Percentiles rank a stretch among this genome's conserved stretches.
These are phyloP conservation scores for Phytophthora chlamydospora DNA, from an alignment of 352 stramenopile species.

Conservation along the genomic window DNA sequence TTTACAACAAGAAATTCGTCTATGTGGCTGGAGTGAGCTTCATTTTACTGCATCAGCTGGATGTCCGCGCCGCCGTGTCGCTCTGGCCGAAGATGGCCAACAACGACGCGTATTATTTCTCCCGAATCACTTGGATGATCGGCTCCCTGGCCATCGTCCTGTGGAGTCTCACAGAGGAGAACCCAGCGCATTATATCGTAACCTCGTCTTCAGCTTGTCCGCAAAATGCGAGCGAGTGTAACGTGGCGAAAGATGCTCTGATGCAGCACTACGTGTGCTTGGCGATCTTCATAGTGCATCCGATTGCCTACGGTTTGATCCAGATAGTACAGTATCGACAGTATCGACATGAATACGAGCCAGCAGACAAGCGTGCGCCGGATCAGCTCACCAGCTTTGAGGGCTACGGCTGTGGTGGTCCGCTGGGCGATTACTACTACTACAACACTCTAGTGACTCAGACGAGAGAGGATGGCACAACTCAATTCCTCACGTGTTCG, in stretches of 20 bases:
- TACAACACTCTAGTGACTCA: slow-evolving; percentile 41
- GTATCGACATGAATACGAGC: slow-evolving; percentile 38
- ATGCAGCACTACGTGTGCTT: slow-evolving; percentile 40
- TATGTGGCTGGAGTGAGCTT: slow-evolving; percentile 41
- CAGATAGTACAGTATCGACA: slow-evolving; percentile 41
- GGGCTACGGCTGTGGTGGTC: slow-evolving; percentile 37
- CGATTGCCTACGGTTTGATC: slow-evolving; percentile 40
- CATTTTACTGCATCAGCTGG: slow-evolving; percentile 44
- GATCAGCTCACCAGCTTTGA: slow-evolving; percentile 44
- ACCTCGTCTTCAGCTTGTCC: slow-evolving; percentile 23
- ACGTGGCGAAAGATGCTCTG: slow-evolving; percentile 20
- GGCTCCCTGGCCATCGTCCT: slow-evolving; percentile 32
- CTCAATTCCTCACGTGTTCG: slow-evolving; percentile 36
- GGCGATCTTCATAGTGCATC: slow-evolving; percentile 33
- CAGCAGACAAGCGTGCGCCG: slow-evolving; percentile 23
- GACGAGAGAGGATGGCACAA: slow-evolving; percentile 22
- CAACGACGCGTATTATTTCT: slow-evolving; percentile 47
- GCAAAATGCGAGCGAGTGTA: slow-evolving; percentile 36
- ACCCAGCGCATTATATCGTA: slow-evolving; percentile 33
- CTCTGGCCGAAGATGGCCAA: slow-evolving; percentile 51
- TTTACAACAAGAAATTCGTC: slow-evolving; percentile 43
- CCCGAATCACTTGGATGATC: slow-evolving; percentile 43
- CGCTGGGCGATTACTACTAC: slow-evolving; percentile 46
- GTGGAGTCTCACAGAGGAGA: slow-evolving; percentile 27
- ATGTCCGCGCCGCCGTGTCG: slow-evolving; percentile 42